Conservation (phyloP, 2,329 filamentous ascomycete species). For the Neofusicoccum sp. region DNA sequence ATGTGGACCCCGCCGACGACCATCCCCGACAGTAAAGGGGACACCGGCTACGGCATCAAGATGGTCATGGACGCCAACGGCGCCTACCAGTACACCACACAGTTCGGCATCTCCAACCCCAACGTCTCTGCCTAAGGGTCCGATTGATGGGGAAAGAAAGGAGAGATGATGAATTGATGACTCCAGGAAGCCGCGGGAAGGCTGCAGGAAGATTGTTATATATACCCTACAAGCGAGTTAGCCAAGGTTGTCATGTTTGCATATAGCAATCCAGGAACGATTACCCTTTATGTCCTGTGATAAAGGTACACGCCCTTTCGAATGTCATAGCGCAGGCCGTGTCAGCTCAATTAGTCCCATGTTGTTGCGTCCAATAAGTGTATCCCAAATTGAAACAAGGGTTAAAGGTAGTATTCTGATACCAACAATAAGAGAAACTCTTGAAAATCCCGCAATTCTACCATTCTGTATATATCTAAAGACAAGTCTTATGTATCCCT, state of each 20-base stretch:
- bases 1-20: constrained; percentile 52
- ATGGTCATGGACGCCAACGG: constrained; percentile 59
- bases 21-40: constrained; percentile 44
- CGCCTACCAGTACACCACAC: constrained; percentile 60
- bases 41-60: constrained; percentile 59
- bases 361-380: too few species aligned
- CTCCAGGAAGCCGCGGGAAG: background rate
- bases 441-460: too few species aligned
- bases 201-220: background rate
- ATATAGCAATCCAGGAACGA: background rate
- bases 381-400: too few species aligned
- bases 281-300: background rate
- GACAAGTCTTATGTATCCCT: too few species aligned
- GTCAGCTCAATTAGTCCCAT: too few species aligned
- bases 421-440: too few species aligned
- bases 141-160: constrained; percentile 8
- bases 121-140: too few species aligned
- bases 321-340: background rate
- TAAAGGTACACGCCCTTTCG: background rate
- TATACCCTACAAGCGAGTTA: background rate
- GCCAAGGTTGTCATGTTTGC: background rate
- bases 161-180: background rate
- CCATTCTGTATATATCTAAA: too few species aligned
- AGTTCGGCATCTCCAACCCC: constrained; percentile 58
- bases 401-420: too few species aligned